Percentiles rank a stretch among this genome's conserved stretches.
Evolutionary conservation across 331 rosid genomes (phyloP).

Genomic region (Malus hybrid): DNA sequence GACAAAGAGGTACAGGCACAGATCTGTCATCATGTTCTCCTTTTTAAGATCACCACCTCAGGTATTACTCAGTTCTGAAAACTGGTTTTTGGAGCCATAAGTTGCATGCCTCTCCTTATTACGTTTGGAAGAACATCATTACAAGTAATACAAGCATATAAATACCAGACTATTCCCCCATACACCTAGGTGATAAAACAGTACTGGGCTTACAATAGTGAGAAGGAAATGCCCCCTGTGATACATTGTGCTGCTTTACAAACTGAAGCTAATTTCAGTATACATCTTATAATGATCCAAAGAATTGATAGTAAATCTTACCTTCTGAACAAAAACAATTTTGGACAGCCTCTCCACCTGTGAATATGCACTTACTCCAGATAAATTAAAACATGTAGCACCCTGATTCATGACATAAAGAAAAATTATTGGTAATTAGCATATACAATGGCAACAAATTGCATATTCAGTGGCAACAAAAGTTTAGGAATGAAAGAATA

Average conservation of each 20-base stretch:
- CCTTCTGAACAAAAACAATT: constrained; percentile 46
- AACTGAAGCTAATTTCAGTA: not conserved
- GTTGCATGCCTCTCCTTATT: not conserved
- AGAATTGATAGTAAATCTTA: constrained; percentile 11
- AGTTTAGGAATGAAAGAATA: not conserved
- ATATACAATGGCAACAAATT: not conserved
- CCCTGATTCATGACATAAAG: constrained; percentile 21
- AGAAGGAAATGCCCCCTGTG: not conserved
- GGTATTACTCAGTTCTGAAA: not conserved
- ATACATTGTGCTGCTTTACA: not conserved
- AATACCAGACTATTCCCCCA: not conserved
- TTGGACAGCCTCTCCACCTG: constrained; percentile 34
- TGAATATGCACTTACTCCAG: constrained; percentile 22
- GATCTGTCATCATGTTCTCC: not conserved
- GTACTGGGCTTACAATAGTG: not conserved
- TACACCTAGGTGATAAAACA: not conserved
- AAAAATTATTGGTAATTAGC: not conserved
- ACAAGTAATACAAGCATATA: not conserved
- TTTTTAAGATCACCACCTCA: not conserved
- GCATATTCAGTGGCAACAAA: not conserved
- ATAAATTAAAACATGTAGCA: constrained; percentile 18
- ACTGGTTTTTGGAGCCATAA: not conserved
- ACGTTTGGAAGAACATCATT: not conserved
- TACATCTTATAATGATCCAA: not conserved
- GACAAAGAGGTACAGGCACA: not conserved